Evolutionary conservation across 2,329 filamentous ascomycete genomes (phyloP), one percentile per base, ranked within the genome.

Genomic region (Cladosporium halotolerans): DNA sequence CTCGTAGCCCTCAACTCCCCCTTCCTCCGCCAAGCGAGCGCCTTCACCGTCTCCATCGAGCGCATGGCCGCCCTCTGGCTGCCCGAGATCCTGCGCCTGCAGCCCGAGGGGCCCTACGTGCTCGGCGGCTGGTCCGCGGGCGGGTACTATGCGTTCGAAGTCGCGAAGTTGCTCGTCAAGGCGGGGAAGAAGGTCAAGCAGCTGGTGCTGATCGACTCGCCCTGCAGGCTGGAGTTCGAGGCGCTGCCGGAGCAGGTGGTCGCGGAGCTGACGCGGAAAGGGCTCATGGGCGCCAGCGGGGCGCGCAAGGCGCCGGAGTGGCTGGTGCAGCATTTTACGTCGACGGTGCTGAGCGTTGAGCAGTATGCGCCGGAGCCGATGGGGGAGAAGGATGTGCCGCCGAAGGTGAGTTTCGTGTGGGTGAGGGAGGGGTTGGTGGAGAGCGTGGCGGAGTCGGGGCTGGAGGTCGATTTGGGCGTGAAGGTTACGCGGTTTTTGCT

Each of bases 281-380:
- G 86, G 46, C 79, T 89, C 1, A 79, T 89, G 23, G 86, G 85
- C 18, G 83, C 83, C 46, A 73, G 77, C 18, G 76, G 75, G 68
- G 73, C 69, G 60, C 74, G 64, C 23, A 84, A 83, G 67, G 80
- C 85, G 34, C 86, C 86, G 0, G 72, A 77, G 10, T 89, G 86
- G 86, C 77, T 89, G 11, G 77, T 87, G 2, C 83, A 83, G 52
- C 86, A 90, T 70, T 89, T 89, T 67, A 78, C 81, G 0, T 81
- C 84, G n/a, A 82, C 83, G n/a, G 83, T 89, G 51, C 76, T 78
- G 46, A 83, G 83, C 13, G 73, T 90, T 23, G 63, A 66, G 10
- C 56, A 54, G 41, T 67, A 67, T 45, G 59, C 58, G 59, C 64
- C 65, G 1, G 58, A 55, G 2, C 54, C 63, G 4, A 23, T 67